Base-by-base conservation (phyloP, 2,329 filamentous ascomycete genomes). In the Cercospora nicotianae region DNA sequence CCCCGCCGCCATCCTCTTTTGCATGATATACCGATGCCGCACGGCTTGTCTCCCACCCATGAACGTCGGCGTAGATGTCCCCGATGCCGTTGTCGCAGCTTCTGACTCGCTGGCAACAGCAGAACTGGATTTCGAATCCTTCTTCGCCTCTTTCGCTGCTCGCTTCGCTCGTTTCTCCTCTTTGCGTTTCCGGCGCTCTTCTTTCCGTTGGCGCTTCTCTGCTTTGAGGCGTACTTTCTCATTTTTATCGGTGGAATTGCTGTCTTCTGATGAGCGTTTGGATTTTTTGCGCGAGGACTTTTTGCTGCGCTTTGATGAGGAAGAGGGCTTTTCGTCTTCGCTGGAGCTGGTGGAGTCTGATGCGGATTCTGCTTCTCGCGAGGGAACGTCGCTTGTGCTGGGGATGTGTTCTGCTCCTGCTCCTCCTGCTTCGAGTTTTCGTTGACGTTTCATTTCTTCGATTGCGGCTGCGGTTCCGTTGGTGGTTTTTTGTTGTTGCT, bases 1-100 rank as follows among this genome's bases (percentile, higher is more conserved):
- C 82, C 93, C 86, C 67, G 93, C 87, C 2, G 94, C 93, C 82
- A 90, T 87, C 75, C 89, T 89, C 83, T 98, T 98, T 74, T 95
- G 92, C 66, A 90, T 90, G 75, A 98, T 97, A 79, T 94, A 92
- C 68, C 92, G 86, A 72, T 91, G 89, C 70, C 94, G 85, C 58
- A 94, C 88, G 64, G 91, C 87, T 77, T 94, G 91, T 71, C 93
- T 87, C 42, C 75, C 74, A 13, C 67, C 71, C 61, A 76, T 72
- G 30, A 73, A 72, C 58, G 74, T 67, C 12, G 78, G 72, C 31
- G 79, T 75, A 10, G 74, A 73, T 4, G 75, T 74, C 5, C 78
- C 77, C n/a, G 58, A 65, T 51, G 53, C 36, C 3, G 42, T n/a
- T 26, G 51, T 30, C 16, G 26, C 60, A 0, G 39, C 31, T 33